Conservation (phyloP, 768 basidiomycete genomes). For the Hypholoma fasciculare region DNA sequence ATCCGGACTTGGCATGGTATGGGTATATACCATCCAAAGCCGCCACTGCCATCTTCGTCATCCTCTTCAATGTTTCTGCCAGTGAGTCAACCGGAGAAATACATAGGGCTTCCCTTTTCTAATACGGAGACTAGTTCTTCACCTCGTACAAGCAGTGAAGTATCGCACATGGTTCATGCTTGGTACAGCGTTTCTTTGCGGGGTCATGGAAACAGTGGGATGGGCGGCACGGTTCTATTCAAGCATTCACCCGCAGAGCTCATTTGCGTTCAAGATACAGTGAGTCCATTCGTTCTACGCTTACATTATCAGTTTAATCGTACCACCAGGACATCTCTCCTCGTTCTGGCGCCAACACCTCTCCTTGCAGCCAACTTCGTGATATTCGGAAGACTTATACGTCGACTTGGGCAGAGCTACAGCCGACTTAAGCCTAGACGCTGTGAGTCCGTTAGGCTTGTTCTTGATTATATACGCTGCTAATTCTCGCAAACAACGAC, state of each 20-base stretch:
- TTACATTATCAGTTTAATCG: not conserved
- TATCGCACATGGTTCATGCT: slow-evolving; percentile 24
- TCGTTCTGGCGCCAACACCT: slow-evolving; percentile 55
- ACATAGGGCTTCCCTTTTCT: not conserved
- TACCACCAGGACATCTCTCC: slow-evolving; percentile 30
- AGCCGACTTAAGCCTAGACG: slow-evolving; percentile 43
- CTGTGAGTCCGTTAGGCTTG: slow-evolving; percentile 22
- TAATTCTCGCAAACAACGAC: too few species aligned
- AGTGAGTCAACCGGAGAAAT: slow-evolving; percentile 20
- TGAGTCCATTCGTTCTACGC: not conserved
- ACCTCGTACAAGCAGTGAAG: slow-evolving; percentile 16
- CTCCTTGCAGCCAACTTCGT: slow-evolving; percentile 59
- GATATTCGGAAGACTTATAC: slow-evolving; percentile 47
- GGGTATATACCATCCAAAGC: slow-evolving; percentile 40
- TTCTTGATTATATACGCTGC: not conserved
- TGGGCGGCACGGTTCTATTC: slow-evolving; percentile 26
- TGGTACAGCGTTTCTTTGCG: slow-evolving; percentile 23
- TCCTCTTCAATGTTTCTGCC: slow-evolving; percentile 37
- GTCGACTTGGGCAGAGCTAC: slow-evolving; percentile 43
- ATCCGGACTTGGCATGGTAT: slow-evolving; percentile 20
- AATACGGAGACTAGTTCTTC: slow-evolving; percentile 8
- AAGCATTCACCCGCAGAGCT: slow-evolving; percentile 12
- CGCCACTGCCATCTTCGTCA: slow-evolving; percentile 37
- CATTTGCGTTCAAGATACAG: slow-evolving; percentile 19
- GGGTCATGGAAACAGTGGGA: slow-evolving; percentile 23